Base-by-base conservation (phyloP, 2,329 filamentous ascomycete species). In the Ceratocystis ficicola region DNA sequence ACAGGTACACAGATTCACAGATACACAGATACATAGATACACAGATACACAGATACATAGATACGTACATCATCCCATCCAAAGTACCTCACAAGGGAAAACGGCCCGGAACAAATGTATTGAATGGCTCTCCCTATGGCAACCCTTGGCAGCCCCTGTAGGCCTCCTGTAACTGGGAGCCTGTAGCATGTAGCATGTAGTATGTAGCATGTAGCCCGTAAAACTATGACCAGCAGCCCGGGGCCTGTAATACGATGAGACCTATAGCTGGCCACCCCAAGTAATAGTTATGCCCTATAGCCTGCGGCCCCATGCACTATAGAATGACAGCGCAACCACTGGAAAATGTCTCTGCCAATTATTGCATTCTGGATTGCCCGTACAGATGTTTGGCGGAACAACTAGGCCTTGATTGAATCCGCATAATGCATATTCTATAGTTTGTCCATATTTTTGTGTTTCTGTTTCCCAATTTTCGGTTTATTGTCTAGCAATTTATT, bases 281-380 rank as follows among this genome's bases (percentile, higher is more conserved):
- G 48, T 22, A 25, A 25, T 41, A 4, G 10, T 12, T 12, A 52
- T 28, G 48, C 20, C 48, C 48, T 52, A 52, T 52, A 52, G 20
- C 48, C 48, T 52, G 48, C 22, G 15, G 48, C 20, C 48, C 48
- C 48, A 52, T 52, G 20, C 48, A 22, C 48, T 52, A 52, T 52
- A 52, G 12, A 52, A 52, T 25, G 25, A 52, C 25, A 28, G 22
- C 22, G 48, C 22, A 8, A 15, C 48, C 22, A 15, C 48, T 52
- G n/a, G 30, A 59, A 59, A 59, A 59, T 59, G 55, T n/a, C 55
- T 32, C 55, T 59, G 48, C 55, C 48, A 10, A 52, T 52, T 52
- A 22, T 25, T 22, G 48, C 22, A 15, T 10, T 52, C 22, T 52
- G 25, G 22, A 52, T 15, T 12, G 10, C 36, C 36, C 36, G 25